Evolutionary conservation across 257 asterid species (phyloP).

Genomic region (Euphrasia confusa): DNA sequence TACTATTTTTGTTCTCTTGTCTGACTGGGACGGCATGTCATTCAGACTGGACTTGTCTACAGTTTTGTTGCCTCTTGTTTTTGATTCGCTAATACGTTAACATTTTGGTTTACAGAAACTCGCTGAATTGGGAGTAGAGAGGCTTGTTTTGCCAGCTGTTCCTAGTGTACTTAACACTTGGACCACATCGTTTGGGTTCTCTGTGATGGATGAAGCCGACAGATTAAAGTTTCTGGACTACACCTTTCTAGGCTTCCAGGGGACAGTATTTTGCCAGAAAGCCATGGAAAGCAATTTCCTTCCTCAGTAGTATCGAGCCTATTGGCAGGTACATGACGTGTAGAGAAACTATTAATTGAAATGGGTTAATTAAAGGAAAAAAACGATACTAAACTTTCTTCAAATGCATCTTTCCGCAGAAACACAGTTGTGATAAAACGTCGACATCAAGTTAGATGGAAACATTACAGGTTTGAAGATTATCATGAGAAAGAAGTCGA

Average conservation of each 20-base stretch:
- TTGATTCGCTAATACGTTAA: background rate
- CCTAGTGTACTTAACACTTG: constrained; percentile 64
- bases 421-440: constrained; percentile 24
- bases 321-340: constrained; percentile 38
- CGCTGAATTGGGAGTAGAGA: constrained; percentile 66
- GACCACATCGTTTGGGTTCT: constrained; percentile 72
- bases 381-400: background rate
- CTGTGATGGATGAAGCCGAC: constrained; percentile 53
- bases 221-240: constrained; percentile 45
- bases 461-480: constrained; percentile 36
- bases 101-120: constrained; percentile 50
- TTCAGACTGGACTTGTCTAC: background rate
- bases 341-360: background rate
- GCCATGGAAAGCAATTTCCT: constrained; percentile 24
- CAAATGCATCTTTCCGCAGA: constrained; percentile 33
- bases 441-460: constrained; percentile 31
- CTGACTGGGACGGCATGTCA: background rate
- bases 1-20: no score
- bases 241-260: constrained; percentile 78
- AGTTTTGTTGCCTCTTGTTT: constrained; percentile 12
- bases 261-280: constrained; percentile 75
- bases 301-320: constrained; percentile 26
- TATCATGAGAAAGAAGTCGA: constrained; percentile 37
- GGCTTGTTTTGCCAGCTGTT: constrained; percentile 84
- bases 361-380: background rate